phyloP scores from a whole-genome alignment of 2,329 filamentous ascomycete species.

The Monosporascus sp. region DNA sequence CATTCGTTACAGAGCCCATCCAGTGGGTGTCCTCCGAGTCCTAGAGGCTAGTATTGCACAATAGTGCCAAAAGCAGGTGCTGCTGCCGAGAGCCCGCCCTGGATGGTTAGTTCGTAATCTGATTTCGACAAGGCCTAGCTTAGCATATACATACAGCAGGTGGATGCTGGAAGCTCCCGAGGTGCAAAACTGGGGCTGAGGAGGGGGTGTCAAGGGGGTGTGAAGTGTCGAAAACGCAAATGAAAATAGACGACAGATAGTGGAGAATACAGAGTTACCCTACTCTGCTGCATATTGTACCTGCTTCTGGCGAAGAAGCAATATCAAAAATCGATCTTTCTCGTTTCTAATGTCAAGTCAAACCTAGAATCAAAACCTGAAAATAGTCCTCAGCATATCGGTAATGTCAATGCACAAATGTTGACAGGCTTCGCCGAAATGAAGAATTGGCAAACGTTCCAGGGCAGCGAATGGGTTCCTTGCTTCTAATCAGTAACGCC shows the following conservation, averaged over 20 bases:
- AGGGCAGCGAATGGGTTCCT: constrained; percentile 13
- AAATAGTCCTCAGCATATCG: neutral
- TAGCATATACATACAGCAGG: constrained; percentile 3
- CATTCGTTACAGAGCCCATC: no score
- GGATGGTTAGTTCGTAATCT: constrained; percentile 16
- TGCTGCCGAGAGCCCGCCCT: neutral
- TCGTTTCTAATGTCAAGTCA: neutral
- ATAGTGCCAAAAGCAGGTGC: neutral
- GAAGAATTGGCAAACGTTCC: constrained; percentile 4
- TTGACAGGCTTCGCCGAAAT: constrained; percentile 12
- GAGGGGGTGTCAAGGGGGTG: constrained; percentile 7
- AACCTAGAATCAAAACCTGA: neutral
- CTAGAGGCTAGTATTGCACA: neutral
- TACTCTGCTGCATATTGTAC: no score
- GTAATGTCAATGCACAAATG: constrained; percentile 7
- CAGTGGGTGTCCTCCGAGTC: no score
- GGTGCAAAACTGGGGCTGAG: constrained; percentile 18
- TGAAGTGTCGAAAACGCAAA: constrained; percentile 16
- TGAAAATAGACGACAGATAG: neutral
- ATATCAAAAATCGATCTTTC: neutral
- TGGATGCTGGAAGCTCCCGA: constrained; percentile 25
- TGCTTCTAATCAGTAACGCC: constrained; percentile 1
- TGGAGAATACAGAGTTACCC: neutral
- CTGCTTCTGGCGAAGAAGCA: neutral
- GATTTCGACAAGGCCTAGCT: constrained; percentile 9